A percentile compares a stretch with the other conserved stretches of the same genome.
phyloP scores from a whole-genome alignment of 2,329 filamentous ascomycete genomes.

The Domatiomyces globalis region DNA sequence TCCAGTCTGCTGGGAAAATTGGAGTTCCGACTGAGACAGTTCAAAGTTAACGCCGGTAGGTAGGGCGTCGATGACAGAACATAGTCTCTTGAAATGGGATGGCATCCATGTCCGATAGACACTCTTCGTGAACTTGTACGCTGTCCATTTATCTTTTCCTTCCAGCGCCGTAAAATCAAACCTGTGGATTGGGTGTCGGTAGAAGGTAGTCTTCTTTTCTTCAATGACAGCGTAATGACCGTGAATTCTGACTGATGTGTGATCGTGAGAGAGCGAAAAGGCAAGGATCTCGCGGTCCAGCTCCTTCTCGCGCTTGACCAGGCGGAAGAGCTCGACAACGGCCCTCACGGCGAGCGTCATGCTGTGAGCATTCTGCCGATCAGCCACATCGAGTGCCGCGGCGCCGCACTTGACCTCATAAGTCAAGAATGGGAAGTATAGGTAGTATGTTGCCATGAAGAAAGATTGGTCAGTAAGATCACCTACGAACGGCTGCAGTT shows the following conservation, averaged over 20 bases:
- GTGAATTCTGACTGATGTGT: constrained; percentile 26
- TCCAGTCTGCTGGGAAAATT: neutral
- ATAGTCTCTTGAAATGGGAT: constrained; percentile 25
- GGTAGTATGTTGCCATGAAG: constrained; percentile 15
- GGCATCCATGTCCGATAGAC: constrained; percentile 27
- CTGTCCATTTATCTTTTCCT: constrained; percentile 26
- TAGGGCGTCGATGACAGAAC: constrained; percentile 24
- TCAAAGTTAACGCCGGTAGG: constrained; percentile 5
- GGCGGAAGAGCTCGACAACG: constrained; percentile 28
- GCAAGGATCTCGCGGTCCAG: constrained; percentile 16
- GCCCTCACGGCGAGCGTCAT: constrained; percentile 25
- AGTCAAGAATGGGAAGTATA: constrained; percentile 21
- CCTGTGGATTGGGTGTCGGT: constrained; percentile 25
- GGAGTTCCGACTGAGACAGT: neutral
- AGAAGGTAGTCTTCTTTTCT: constrained; percentile 23
- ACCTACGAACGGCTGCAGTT: constrained; percentile 20
- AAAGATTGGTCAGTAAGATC: constrained; percentile 12
- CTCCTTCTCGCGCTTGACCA: constrained; percentile 24
- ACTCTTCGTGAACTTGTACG: constrained; percentile 26
- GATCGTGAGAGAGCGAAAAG: constrained; percentile 32
- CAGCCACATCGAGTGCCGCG: constrained; percentile 18
- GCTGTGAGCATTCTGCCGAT: constrained; percentile 22
- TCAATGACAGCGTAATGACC: constrained; percentile 29
- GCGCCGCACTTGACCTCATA: constrained; percentile 18
- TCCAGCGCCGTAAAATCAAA: constrained; percentile 24